Evolutionary conservation across 1,284 basidiomycete genomes (phyloP), one percentile per base, ranked within the genome.

Genomic region (Cryptococcus sp.): DNA sequence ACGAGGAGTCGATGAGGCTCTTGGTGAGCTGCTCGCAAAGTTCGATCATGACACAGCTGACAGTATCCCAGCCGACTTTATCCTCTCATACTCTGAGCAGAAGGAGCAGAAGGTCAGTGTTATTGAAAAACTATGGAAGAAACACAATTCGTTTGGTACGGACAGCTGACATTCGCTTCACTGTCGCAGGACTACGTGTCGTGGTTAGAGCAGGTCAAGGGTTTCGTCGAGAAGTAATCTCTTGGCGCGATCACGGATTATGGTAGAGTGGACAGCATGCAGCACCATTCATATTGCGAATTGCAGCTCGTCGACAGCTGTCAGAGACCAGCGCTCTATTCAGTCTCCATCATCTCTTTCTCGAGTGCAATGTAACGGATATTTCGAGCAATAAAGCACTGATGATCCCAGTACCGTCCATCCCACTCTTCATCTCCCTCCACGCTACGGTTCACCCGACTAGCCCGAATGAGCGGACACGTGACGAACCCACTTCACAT

Each of bases 161-260:
- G 5, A n/a, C 31, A 53, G 58, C 49, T 59, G 47, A 57, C 16
- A 23, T 31, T 19, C 7, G 31, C 47, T 55, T 5, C 40, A 44
- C 8, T 27, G 10, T n/a, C 61, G 40, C 59, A 92, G 90, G 94
- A 97, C 82, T 98, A 98, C 80, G 86, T 93, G 72, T 82, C 82
- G 66, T 98, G 94, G 94, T 82, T 98, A 70, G 81, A 84, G 66
- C 87, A 87, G 69, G 87, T 96, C 79, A 90, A 91, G 84, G 76
- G 76, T 17, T 98, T 97, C 74, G 80, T 98, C 68, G 90, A 95
- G 49, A 57, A 64, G 44, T 71, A 67, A 47, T 13, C 27, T 5
- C 10, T 49, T 49, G 13, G 42, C 7, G 5, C 6, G 42, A 45
- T 45, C 42, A 22, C 8, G 7, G 41, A 25, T 25, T 25, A 16